Percentiles rank a stretch among this genome's conserved stretches.
Evolutionary conservation across 2,329 filamentous ascomycete species (phyloP).

Genomic region (Nemania sp.): DNA sequence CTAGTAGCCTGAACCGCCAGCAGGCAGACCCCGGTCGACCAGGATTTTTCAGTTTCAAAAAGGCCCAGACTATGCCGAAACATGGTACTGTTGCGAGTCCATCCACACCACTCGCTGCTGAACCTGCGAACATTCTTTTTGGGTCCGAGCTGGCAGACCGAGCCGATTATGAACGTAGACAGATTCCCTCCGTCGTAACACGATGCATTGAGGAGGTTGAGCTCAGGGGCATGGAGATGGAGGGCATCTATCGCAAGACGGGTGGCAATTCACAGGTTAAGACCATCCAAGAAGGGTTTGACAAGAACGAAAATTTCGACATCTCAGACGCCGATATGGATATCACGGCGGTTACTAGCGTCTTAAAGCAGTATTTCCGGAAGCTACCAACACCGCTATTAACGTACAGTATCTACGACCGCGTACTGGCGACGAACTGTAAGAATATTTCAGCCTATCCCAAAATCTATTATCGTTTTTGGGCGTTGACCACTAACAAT

Average conservation of each 20-base stretch:
- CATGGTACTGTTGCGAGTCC: conserved; percentile 51
- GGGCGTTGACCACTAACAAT: conserved; percentile 20
- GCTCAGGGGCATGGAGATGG: conserved; percentile 91
- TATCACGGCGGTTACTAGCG: conserved; percentile 94
- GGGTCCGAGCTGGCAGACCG: conserved; percentile 86
- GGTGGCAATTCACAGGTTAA: conserved; percentile 92
- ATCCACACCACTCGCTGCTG: conserved; percentile 45
- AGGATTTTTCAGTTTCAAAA: conserved; percentile 67
- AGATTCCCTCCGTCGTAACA: conserved; percentile 87
- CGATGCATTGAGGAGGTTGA: conserved; percentile 98
- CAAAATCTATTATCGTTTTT: too few relatives aligned
- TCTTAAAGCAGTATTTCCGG: conserved; percentile 96
- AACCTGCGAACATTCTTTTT: conserved; percentile 69
- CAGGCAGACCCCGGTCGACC: conserved; percentile 49
- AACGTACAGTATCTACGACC: conserved; percentile 90
- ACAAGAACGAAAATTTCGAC: conserved; percentile 81
- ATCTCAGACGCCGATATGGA: conserved; percentile 93
- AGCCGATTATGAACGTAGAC: conserved; percentile 83
- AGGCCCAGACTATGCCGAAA: conserved; percentile 57
- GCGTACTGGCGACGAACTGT: conserved; percentile 79
- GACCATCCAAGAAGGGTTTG: conserved; percentile 87
- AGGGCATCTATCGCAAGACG: conserved; percentile 97
- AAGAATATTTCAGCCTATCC: conserved; percentile 43
- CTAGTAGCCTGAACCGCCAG: conserved; percentile 40
- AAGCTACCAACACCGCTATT: conserved; percentile 87